Evolutionary conservation across 2,329 filamentous ascomycete species (phyloP), one percentile per base, ranked within the genome.

Genomic region (Fusarium sp.): DNA sequence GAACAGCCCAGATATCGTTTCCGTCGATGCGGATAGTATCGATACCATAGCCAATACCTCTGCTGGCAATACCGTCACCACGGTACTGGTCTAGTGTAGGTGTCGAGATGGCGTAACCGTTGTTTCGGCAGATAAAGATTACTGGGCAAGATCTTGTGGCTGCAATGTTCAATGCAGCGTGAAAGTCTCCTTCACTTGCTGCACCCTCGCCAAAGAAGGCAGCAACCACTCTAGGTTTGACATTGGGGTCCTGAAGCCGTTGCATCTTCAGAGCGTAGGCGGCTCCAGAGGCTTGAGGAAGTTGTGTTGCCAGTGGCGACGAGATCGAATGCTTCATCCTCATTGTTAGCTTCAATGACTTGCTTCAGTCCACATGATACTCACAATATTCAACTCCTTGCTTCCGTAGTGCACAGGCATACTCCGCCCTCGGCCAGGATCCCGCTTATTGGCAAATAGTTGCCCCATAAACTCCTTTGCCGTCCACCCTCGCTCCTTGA

Each of bases 341-440:
- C 43, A 52, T 22, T 22, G 65, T 77, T 45, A 77, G 70, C 33
- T 8, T 14, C 25, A 30, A 30, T 7, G n/a, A 25, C 3, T 17
- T n/a, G 25, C 25, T 25, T n/a, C n/a, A 20, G 4, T 33, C n/a
- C 22, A 20, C 2, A 20, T 6, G 7, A 2, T 22, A 85, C 90
- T 81, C 81, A 95, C 93, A 79, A 98, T 95, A 77, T 98, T 95
- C 66, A 97, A 86, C 73, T 94, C 91, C 66, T 88, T 90, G 82
- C 93, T 95, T 56, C 95, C 95, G 79, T 98, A 99, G 84, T 99
- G 97, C 15, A 98, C 94, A 1, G 97, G 97, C 97, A 99, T 99
- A 79, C 98, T 98, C 72, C 96, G 91, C 2, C 95, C 97, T 69
- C 88, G 89, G 1, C 96, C 95, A 1, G 87, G 83, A 78, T 99